Evolutionary conservation across 202 grass and related monocot genomes (phyloP).

Genomic region (Brachypodium distachyon): DNA sequence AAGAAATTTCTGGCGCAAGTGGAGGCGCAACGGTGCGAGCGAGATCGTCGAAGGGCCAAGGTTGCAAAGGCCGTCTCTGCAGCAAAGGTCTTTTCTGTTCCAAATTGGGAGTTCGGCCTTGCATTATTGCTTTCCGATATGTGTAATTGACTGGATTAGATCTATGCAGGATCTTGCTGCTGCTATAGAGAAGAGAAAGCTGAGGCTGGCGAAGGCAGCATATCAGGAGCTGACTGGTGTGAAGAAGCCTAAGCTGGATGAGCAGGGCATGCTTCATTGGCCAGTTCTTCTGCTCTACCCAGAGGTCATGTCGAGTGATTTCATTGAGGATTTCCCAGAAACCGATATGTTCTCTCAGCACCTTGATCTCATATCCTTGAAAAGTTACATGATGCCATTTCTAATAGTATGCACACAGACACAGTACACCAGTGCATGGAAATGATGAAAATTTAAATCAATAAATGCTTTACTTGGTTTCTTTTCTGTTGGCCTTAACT

Average conservation of each 20-base stretch:
- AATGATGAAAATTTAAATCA: too few relatives aligned
- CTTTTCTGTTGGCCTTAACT: slow-evolving; percentile 30
- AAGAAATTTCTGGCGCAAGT: slow-evolving; percentile 61
- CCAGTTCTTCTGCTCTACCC: slow-evolving; percentile 81
- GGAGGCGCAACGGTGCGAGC: slow-evolving; percentile 35
- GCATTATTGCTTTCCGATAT: neutral
- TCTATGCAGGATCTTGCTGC: slow-evolving; percentile 45
- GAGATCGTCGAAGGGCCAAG: slow-evolving; percentile 45
- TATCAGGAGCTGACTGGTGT: slow-evolving; percentile 68
- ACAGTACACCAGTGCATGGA: neutral
- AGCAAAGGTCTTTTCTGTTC: slow-evolving; percentile 48
- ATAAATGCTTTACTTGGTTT: neutral
- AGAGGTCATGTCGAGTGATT: slow-evolving; percentile 91
- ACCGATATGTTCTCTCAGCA: slow-evolving; percentile 53
- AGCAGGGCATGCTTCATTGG: slow-evolving; percentile 67
- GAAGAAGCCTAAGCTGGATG: slow-evolving; percentile 61
- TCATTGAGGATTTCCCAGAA: slow-evolving; percentile 84
- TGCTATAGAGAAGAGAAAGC: slow-evolving; percentile 59
- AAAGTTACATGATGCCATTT: neutral
- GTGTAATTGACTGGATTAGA: neutral
- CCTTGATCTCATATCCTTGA: slow-evolving; percentile 88
- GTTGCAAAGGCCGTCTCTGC: slow-evolving; percentile 30
- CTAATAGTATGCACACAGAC: neutral
- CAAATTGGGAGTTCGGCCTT: neutral
- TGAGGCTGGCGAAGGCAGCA: slow-evolving; percentile 49